A percentile compares a stretch with the other conserved stretches of the same genome.
Conservation (phyloP, 1,284 basidiomycete species). For the Heterobasidion occidentale region DNA sequence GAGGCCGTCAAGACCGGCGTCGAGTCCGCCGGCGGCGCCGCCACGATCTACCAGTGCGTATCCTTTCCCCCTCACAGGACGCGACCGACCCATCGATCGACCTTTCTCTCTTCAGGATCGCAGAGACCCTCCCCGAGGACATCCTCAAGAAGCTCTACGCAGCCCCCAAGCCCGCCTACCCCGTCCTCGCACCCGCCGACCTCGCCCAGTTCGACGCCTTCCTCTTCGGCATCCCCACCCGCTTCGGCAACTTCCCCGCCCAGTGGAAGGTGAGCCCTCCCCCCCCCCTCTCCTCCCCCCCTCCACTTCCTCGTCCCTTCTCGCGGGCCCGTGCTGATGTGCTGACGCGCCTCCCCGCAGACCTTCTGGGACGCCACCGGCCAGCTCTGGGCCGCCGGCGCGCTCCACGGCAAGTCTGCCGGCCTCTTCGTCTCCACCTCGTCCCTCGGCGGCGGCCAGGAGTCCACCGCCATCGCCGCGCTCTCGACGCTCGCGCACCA, state of each 20-base stretch:
- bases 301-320: neutral
- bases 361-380: slow-evolving; percentile 81
- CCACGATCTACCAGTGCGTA: slow-evolving; percentile 67
- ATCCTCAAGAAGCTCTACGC: slow-evolving; percentile 76
- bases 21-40: slow-evolving; percentile 62
- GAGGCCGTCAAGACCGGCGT: slow-evolving; percentile 72
- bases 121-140: slow-evolving; percentile 81
- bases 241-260: slow-evolving; percentile 63
- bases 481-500: slow-evolving; percentile 78
- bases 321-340: neutral
- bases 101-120: slow-evolving; percentile 38
- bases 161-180: slow-evolving; percentile 64
- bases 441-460: slow-evolving; percentile 66
- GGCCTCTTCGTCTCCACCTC: slow-evolving; percentile 65
- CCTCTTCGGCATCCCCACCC: slow-evolving; percentile 75
- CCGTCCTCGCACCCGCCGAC: slow-evolving; percentile 58
- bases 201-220: slow-evolving; percentile 64
- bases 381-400: slow-evolving; percentile 64
- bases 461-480: slow-evolving; percentile 55
- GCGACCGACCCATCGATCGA: neutral
- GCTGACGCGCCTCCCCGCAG: slow-evolving; percentile 25
- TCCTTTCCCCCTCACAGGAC: neutral
- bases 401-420: slow-evolving; percentile 77
- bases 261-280: slow-evolving; percentile 54
- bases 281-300: neutral